Evolutionary conservation across 164 flowering plant species (phyloP).

Genomic region (Umbellularia californica): DNA sequence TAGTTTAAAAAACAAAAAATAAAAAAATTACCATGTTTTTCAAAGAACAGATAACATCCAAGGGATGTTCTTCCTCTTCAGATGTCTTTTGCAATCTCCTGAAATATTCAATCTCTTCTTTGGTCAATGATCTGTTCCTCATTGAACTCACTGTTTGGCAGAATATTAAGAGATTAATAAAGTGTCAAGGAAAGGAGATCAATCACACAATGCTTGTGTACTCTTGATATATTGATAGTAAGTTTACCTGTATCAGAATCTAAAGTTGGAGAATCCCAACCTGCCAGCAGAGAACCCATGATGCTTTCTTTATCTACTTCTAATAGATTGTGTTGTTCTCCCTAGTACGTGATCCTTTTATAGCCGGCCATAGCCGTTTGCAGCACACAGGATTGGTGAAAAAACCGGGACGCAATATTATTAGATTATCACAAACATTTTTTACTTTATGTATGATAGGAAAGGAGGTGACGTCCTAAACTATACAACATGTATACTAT

Average conservation of each 20-base stretch:
- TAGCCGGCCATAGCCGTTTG: neutral
- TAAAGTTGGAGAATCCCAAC: slow-evolving; percentile 59
- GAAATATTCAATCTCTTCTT: slow-evolving; percentile 9
- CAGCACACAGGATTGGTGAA: slow-evolving; percentile 5
- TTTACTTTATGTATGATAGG: no score
- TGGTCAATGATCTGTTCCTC: slow-evolving; percentile 11
- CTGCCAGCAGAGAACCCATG: slow-evolving; percentile 87
- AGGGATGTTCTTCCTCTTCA: slow-evolving; percentile 2
- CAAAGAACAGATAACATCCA: neutral
- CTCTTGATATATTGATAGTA: neutral
- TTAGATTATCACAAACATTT: no score
- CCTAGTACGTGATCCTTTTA: neutral
- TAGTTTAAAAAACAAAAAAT: no score
- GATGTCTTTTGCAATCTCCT: slow-evolving; percentile 5
- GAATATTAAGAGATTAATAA: neutral
- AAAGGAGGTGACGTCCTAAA: no score
- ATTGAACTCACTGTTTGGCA: neutral
- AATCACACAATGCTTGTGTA: neutral
- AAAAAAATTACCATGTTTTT: neutral
- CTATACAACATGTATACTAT: no score
- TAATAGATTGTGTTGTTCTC: neutral
- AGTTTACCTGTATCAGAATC: slow-evolving; percentile 50
- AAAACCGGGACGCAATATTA: no score
- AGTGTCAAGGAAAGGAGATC: neutral
- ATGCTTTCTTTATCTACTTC: neutral